A percentile compares a stretch with the other conserved stretches of the same genome.
phyloP scores from a whole-genome alignment of 805 yeast species.

The Sugiyamaella chiloensis region DNA sequence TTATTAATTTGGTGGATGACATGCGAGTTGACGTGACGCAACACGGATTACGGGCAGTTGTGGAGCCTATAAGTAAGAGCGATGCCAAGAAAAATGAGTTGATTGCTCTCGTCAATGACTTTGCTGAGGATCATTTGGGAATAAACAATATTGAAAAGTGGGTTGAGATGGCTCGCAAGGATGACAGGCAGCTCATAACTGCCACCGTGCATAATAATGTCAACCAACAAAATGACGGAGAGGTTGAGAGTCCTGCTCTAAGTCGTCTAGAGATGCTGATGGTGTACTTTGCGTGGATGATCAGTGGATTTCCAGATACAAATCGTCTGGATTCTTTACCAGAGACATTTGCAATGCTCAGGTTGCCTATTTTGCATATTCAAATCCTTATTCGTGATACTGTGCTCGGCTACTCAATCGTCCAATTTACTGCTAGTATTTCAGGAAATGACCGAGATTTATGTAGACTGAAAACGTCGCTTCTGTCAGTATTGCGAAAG shows the following conservation, averaged over 20 bases:
- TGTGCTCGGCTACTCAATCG: constrained; percentile 17
- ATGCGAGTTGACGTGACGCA: constrained; percentile 12
- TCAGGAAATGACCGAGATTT: constrained; percentile 15
- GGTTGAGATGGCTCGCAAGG: constrained; percentile 11
- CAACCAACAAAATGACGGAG: neutral
- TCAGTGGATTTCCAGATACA: constrained; percentile 13
- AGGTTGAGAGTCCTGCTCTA: neutral
- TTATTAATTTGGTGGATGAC: constrained; percentile 13
- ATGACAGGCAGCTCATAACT: constrained; percentile 2
- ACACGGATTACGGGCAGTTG: neutral
- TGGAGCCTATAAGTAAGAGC: constrained; percentile 1
- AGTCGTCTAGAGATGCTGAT: constrained; percentile 13
- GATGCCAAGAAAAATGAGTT: constrained; percentile 15
- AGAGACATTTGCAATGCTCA: constrained; percentile 19
- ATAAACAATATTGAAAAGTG: constrained; percentile 13
- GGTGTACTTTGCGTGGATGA: constrained; percentile 9
- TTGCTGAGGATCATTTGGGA: constrained; percentile 3
- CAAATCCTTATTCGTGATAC: constrained; percentile 21
- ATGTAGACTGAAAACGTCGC: constrained; percentile 17
- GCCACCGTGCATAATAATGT: neutral
- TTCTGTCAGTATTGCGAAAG: constrained; percentile 9
- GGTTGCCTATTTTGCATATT: constrained; percentile 19
- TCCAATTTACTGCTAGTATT: constrained; percentile 18
- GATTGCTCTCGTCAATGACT: constrained; percentile 10
- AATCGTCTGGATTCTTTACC: constrained; percentile 16